These are phyloP conservation scores for Leccinum imitatum DNA, from an alignment of 768 basidiomycete species.

Conservation along the genomic window DNA sequence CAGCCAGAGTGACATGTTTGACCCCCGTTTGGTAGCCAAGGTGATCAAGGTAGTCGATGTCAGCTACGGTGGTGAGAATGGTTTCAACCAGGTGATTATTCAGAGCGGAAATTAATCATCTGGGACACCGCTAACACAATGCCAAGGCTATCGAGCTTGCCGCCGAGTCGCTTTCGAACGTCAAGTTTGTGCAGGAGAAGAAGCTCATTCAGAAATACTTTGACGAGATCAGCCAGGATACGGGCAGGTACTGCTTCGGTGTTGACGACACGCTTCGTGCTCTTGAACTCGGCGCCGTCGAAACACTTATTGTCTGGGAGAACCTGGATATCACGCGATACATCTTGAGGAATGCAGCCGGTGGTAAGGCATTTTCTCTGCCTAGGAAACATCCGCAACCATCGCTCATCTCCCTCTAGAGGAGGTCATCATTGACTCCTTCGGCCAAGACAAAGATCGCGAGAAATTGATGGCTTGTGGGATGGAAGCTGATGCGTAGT, in stretches of 20 bases:
- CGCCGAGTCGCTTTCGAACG: conserved; percentile 92
- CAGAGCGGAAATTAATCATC: background rate
- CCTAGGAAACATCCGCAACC: background rate
- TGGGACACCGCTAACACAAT: background rate
- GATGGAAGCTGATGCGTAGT: no score
- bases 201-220: conserved; percentile 97
- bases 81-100: conserved; percentile 89
- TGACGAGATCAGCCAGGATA: conserved; percentile 98
- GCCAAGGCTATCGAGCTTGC: conserved; percentile 92
- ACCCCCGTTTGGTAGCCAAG: conserved; percentile 82
- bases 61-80: conserved; percentile 97
- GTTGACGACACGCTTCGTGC: conserved; percentile 96
- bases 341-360: conserved; percentile 86
- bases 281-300: conserved; percentile 93
- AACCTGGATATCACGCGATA: conserved; percentile 91
- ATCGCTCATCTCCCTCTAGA: conserved; percentile 43
- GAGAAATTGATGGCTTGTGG: conserved; percentile 63
- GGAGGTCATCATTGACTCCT: conserved; percentile 79
- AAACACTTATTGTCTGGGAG: conserved; percentile 98
- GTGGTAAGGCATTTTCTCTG: conserved; percentile 49
- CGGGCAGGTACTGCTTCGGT: conserved; percentile 95
- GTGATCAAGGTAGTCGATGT: conserved; percentile 99
- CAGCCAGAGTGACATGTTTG: conserved; percentile 95
- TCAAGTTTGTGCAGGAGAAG: conserved; percentile 99
- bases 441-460: conserved; percentile 88